Conservation (phyloP, 2,329 filamentous ascomycete species). For the Penicillium sp. region DNA sequence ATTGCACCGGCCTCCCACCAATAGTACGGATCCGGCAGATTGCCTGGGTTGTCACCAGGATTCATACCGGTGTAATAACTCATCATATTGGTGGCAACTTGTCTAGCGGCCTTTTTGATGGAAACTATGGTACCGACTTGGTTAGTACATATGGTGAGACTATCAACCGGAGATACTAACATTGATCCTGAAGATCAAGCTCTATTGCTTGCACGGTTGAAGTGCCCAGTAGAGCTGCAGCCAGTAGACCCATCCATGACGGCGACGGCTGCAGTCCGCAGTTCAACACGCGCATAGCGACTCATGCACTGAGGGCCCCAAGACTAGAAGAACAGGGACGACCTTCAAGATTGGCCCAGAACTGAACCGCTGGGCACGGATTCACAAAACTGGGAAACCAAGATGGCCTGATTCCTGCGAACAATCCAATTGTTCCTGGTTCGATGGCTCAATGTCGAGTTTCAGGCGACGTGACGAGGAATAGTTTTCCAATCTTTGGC, state of each 20-base stretch:
- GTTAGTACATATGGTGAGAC: neutral
- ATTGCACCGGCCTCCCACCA: slow-evolving; percentile 47
- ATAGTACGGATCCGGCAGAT: slow-evolving; percentile 48
- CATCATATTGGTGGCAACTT: slow-evolving; percentile 49
- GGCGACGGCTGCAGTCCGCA: slow-evolving; percentile 11
- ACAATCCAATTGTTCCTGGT: no score
- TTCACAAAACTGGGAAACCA: neutral
- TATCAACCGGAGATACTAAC: slow-evolving; percentile 1
- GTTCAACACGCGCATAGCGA: slow-evolving; percentile 15
- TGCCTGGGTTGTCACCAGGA: slow-evolving; percentile 50
- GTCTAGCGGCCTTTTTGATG: slow-evolving; percentile 46
- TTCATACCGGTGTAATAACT: slow-evolving; percentile 49
- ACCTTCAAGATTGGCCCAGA: neutral
- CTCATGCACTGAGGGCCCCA: neutral
- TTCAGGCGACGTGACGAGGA: neutral
- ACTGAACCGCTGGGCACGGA: neutral
- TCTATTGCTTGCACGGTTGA: slow-evolving; percentile 16
- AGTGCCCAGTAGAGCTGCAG: slow-evolving; percentile 15
- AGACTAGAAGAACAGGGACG: neutral
- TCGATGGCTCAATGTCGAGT: neutral
- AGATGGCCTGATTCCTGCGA: no score
- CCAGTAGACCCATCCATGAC: slow-evolving; percentile 21
- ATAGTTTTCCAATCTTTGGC: neutral
- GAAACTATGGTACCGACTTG: slow-evolving; percentile 34
- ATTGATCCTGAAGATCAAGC: slow-evolving; percentile 15